A percentile compares a stretch with the other conserved stretches of the same genome.
These are phyloP conservation scores for Neonectria neomacrospora DNA, from an alignment of 2,329 filamentous ascomycete genomes.

Conservation along the genomic window DNA sequence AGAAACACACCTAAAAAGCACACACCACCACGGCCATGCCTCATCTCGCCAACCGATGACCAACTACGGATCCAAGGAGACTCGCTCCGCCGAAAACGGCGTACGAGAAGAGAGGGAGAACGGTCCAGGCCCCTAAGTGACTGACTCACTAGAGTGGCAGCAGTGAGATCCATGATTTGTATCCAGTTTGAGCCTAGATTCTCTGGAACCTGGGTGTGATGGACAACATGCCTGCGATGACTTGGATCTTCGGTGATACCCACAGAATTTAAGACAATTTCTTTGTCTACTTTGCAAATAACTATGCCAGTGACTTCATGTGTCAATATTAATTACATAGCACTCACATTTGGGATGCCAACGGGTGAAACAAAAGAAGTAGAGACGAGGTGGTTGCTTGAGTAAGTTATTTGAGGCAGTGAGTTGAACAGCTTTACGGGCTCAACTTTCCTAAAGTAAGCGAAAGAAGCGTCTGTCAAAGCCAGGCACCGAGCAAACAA, in stretches of 20 bases:
- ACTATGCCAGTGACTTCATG: not conserved
- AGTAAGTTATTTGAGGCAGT: not conserved
- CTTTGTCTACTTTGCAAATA: not conserved
- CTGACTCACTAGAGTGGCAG: not conserved
- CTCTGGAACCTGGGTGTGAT: not conserved
- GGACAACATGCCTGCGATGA: slow-evolving; percentile 1
- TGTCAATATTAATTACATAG: not conserved
- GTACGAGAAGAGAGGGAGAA: slow-evolving; percentile 11
- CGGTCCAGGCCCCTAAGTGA: not conserved
- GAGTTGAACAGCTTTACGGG: not conserved
- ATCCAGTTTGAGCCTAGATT: not conserved
- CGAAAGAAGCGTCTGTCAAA: not conserved
- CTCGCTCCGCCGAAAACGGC: slow-evolving; percentile 5
- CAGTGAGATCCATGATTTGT: not conserved
- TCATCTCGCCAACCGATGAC: slow-evolving; percentile 15
- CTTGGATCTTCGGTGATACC: slow-evolving; percentile 7
- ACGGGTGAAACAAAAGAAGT: not conserved
- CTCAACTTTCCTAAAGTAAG: not conserved
- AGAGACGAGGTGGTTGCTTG: not conserved
- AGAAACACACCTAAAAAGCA: slow-evolving; percentile 18
- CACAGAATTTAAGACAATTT: slow-evolving; percentile 4
- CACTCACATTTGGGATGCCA: not conserved
- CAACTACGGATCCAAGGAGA: not conserved
- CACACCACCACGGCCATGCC: not conserved
- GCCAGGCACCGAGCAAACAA: not conserved